Evolutionary conservation across 2,329 filamentous ascomycete species (phyloP), one percentile per base, ranked within the genome.

Genomic region (Penicillium crustosum): DNA sequence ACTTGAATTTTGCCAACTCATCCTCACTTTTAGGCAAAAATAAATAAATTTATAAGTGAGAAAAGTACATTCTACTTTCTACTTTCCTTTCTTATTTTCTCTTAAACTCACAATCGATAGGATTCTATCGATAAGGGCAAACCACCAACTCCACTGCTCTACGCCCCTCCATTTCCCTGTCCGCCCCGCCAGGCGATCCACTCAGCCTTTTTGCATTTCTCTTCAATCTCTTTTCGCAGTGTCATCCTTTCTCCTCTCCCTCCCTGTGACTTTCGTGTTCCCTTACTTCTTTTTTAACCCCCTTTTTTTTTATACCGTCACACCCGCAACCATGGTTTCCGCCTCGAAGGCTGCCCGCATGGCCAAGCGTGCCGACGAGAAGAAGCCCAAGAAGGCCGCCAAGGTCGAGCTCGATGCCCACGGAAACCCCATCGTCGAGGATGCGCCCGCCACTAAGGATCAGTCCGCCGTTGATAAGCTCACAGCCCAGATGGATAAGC

Each of bases 401-500:
- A 83, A 88, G 70, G 89, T 88, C 69, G 89, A 93, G 43, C 78
- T 88, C 64, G 88, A 92, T 69, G 86, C 77, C 62, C 79, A 88
- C 70, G 86, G 85, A 71, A 77, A 81, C 55, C 69, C 75, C 55
- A 62, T 81, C n/a, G 77, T 80, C 43, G 78, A 80, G 60, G 76
- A 81, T 45, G 88, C 89, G 68, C 85, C 88, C 63, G 89, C 88
- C 59, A 91, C 87, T 66, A 82, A 86, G 59, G 84, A 82, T 68
- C 85, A 87, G 68, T 91, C 89, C 66, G 89, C 89, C 73, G 88
- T 97, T 65, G 89, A 92, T 81, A 92, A 92, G 75, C 84, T 99
- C 66, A 88, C 90, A 44, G 83, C 93, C 54, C 95, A 99, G 81
- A 89, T 96, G 84, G 94, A 99, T 81, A 90, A 96, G 81, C 86